phyloP scores from a whole-genome alignment of 2,329 filamentous ascomycete species.

The Sporothrix humicola region DNA sequence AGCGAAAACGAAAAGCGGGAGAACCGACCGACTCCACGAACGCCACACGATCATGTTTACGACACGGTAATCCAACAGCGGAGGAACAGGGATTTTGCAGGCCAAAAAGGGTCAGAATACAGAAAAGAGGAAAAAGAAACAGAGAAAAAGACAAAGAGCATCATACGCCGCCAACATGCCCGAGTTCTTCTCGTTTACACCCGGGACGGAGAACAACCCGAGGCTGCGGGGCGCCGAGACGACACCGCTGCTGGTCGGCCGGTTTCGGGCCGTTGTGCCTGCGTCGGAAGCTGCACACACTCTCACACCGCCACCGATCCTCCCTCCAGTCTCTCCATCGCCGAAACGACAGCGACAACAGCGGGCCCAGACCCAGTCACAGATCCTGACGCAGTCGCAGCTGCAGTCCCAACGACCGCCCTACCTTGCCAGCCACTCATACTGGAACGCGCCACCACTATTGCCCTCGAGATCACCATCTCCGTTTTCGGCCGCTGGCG shows the following conservation, averaged over 20 bases:
- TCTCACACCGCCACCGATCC: constrained; percentile 39
- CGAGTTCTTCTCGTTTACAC: constrained; percentile 70
- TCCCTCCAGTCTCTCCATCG: constrained; percentile 38
- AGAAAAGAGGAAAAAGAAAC: neutral
- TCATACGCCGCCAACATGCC: constrained; percentile 53
- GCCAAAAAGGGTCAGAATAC: neutral
- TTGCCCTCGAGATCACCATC: constrained; percentile 31
- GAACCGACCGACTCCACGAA: neutral
- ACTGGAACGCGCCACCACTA: constrained; percentile 28
- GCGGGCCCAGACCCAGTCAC: neutral
- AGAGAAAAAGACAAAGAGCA: neutral
- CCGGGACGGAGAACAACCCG: constrained; percentile 64
- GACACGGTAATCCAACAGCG: constrained; percentile 22
- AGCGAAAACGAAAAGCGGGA: neutral
- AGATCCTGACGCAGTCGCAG: neutral
- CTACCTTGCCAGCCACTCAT: constrained; percentile 23
- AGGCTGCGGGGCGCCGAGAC: constrained; percentile 55
- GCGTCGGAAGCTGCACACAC: neutral
- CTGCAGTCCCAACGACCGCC: neutral
- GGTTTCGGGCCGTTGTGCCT: constrained; percentile 63
- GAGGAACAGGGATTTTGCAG: constrained; percentile 11
- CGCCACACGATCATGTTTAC: constrained; percentile 9
- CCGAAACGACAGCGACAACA: neutral
- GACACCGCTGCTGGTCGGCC: constrained; percentile 66
- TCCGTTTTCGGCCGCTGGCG: constrained; percentile 25